Percentiles rank a stretch among this genome's conserved stretches.
Conservation (phyloP, 2,329 filamentous ascomycete species). For the Aspergillus aculeatinus region DNA sequence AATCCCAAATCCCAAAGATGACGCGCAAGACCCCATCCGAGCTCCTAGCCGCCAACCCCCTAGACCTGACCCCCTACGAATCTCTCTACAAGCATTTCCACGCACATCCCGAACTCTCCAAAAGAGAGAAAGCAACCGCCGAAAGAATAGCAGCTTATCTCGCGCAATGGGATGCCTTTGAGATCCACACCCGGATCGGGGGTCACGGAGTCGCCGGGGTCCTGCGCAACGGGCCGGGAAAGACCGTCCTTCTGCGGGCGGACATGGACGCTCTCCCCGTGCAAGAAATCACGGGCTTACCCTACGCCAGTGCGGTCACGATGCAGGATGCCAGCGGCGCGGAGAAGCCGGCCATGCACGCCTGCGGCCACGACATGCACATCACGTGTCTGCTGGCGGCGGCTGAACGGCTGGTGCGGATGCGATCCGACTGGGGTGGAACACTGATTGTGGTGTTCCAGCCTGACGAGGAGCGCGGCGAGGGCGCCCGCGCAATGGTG, state of each 20-base stretch:
- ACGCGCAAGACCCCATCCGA: slow-evolving; percentile 20
- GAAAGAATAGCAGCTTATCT: slow-evolving; percentile 48
- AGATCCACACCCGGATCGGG: slow-evolving; percentile 47
- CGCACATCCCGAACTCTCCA: slow-evolving; percentile 58
- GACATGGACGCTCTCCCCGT: slow-evolving; percentile 54
- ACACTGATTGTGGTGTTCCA: slow-evolving; percentile 67
- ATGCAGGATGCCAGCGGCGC: slow-evolving; percentile 50
- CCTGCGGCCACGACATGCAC: slow-evolving; percentile 63
- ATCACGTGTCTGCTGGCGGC: slow-evolving; percentile 57
- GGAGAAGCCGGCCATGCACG: slow-evolving; percentile 60
- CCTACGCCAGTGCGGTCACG: slow-evolving; percentile 48
- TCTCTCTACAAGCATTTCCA: slow-evolving; percentile 60
- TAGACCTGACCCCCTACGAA: slow-evolving; percentile 50
- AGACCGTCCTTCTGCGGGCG: slow-evolving; percentile 49
- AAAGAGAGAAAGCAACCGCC: slow-evolving; percentile 56
- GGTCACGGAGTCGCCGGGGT: slow-evolving; percentile 48
- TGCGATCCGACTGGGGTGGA: slow-evolving; percentile 56
- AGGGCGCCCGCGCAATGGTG: slow-evolving; percentile 63
- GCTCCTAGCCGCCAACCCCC: slow-evolving; percentile 15
- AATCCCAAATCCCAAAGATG: slow-evolving; percentile 23
- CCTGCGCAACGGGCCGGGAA: slow-evolving; percentile 44
- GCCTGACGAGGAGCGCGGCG: slow-evolving; percentile 64
- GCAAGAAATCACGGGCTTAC: slow-evolving; percentile 48
- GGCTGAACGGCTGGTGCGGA: slow-evolving; percentile 49
- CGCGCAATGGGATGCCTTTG: slow-evolving; percentile 28